A percentile compares a stretch with the other conserved stretches of the same genome.
Conservation (phyloP, 805 yeast genomes). For the Kluyveromyces dobzhanskii region DNA sequence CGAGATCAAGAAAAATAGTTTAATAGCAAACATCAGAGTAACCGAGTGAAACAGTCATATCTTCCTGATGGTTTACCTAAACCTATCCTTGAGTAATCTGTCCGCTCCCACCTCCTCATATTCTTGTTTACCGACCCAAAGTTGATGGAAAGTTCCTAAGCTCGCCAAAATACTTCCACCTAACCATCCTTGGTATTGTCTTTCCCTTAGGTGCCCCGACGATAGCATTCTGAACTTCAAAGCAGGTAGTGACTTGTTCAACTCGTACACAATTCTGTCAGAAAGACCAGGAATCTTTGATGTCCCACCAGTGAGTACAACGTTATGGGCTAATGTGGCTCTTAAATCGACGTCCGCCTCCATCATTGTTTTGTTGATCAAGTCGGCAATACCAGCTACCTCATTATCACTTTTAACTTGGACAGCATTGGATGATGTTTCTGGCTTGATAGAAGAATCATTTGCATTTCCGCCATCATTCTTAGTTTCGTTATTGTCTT, state of each 20-base stretch:
- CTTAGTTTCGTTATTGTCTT: neutral
- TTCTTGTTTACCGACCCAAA: constrained; percentile 86
- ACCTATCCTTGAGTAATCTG: constrained; percentile 69
- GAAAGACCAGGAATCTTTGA: constrained; percentile 75
- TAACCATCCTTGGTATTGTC: constrained; percentile 79
- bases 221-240: constrained; percentile 78
- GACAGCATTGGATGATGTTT: neutral
- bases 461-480: neutral
- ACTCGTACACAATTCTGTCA: constrained; percentile 65
- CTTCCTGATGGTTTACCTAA: constrained; percentile 40
- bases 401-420: constrained; percentile 8
- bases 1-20: no score
- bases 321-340: constrained; percentile 80
- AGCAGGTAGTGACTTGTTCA: constrained; percentile 68
- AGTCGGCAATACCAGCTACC: constrained; percentile 46
- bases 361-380: constrained; percentile 48
- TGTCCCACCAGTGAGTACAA: constrained; percentile 78
- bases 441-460: constrained; percentile 2
- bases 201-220: constrained; percentile 67
- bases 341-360: constrained; percentile 70
- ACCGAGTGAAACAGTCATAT: no score
- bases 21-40: no score
- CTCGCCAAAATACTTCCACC: constrained; percentile 87
- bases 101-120: constrained; percentile 85
- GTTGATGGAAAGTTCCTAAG: constrained; percentile 88